Percentiles rank a stretch among this genome's conserved stretches.
These are phyloP conservation scores for Pulicaria dysenterica DNA, from an alignment of 129 eudicot species.

Conservation along the genomic window DNA sequence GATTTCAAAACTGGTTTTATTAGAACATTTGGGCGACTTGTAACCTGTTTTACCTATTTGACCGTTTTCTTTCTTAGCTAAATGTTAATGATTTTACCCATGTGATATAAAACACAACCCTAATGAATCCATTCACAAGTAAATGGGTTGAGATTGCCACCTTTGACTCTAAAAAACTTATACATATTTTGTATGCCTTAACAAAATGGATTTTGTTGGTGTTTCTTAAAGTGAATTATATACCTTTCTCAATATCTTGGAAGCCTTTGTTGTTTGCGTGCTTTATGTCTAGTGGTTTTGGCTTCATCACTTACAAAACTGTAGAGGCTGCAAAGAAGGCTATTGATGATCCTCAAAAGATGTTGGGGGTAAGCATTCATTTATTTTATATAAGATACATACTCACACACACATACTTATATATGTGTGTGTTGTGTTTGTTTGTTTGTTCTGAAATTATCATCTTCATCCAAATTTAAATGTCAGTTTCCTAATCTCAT, in stretches of 20 bases:
- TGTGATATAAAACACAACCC: no score
- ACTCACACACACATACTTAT: no score
- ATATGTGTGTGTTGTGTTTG: no score
- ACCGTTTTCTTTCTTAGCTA: no score
- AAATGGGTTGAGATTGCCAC: no score
- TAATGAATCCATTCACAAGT: no score
- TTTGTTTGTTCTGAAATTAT: neutral
- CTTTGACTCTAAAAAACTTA: neutral
- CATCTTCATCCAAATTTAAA: neutral
- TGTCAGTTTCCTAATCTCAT: neutral
- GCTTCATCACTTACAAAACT: constrained; percentile 74
- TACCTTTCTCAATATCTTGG: constrained; percentile 7
- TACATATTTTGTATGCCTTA: neutral
- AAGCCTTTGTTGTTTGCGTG: constrained; percentile 12
- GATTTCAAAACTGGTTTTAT: neutral
- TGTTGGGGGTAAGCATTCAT: constrained; percentile 52
- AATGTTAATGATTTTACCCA: no score
- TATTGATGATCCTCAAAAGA: constrained; percentile 68
- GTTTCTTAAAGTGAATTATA: neutral
- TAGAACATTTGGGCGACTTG: neutral
- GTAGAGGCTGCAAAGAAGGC: constrained; percentile 74
- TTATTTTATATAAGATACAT: neutral
- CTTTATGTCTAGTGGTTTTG: constrained; percentile 60
- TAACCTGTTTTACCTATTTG: neutral
- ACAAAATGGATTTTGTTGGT: constrained; percentile 1